Evolutionary conservation across 1,139 yeast genomes (phyloP), one percentile per base, ranked within the genome.

Genomic region (Lodderomyces oxycetoniae): DNA sequence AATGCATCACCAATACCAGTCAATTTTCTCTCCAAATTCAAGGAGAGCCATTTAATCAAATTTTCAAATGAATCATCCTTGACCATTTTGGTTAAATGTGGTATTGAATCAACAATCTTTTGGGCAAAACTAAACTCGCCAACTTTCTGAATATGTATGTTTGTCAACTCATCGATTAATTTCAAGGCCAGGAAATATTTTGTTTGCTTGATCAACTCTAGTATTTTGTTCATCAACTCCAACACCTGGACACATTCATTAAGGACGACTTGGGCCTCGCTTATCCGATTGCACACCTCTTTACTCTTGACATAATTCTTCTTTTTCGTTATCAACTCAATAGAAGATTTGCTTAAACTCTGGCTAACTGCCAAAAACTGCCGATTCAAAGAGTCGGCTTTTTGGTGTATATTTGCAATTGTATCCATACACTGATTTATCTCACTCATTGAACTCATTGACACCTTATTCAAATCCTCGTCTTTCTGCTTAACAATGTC

Each of bases 161-260:
- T 75, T 1, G 68, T 60, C 45, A 91, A 63, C 49, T 82, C 93
- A 41, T 87, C 91, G 37, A 88, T 63, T 44, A 85, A 75, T 52
- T 87, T 87, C 46, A 91, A 72, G 0, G 97, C 96, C 41, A 84
- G 84, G 57, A 87, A 91, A 49, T 86, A 85, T 45, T 82, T 81
- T 47, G 79, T 77, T 43, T 74, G 77, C 41, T 77, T 75, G 43
- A 88, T 82, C 52, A 88, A 64, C 33, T 85, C 93, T 52, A 87
- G 88, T 35, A 88, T 86, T 49, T 80, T 83, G 55, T 88, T 89
- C 17, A 95, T 84, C 47, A 83, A 72, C 51, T 89, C 95, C 41
- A 91, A 67, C 8, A 89, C 91, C 45, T 83, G 89, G 22, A 89
- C 67, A 48, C 95, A 84, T 39, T 81, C 67, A 40, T 71, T 79